Conservation (phyloP, 495 filamentous ascomycete genomes). For the Daldinia loculata region DNA sequence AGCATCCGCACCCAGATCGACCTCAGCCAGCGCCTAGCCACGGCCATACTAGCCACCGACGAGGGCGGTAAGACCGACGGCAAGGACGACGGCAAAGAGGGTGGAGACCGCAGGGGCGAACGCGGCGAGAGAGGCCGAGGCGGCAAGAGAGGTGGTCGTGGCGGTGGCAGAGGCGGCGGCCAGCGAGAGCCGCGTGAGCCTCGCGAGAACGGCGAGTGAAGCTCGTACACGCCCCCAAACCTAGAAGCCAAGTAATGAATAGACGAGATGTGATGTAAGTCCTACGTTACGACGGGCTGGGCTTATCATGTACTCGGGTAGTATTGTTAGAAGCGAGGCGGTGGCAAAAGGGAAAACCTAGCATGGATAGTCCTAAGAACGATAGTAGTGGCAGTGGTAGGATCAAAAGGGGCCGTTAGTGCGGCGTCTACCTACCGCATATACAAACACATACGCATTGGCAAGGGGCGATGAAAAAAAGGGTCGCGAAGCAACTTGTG, state of each 20-base stretch:
- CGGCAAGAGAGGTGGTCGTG: constrained; percentile 32
- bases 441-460: not conserved
- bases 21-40: constrained; percentile 91
- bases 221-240: not conserved
- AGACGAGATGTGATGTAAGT: not conserved
- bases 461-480: constrained; percentile 5
- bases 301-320: not conserved
- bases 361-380: not conserved
- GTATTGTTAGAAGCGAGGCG: not conserved
- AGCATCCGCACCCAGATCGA: constrained; percentile 99
- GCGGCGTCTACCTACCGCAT: not conserved
- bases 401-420: not conserved
- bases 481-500: constrained; percentile 1
- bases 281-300: not conserved
- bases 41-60: constrained; percentile 75
- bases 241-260: not conserved
- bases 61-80: constrained; percentile 47
- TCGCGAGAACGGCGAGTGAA: constrained; percentile 16
- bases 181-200: constrained; percentile 29
- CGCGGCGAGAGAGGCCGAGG: constrained; percentile 35
- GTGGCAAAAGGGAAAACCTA: not conserved
- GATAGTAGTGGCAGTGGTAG: not conserved
- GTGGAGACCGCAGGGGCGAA: constrained; percentile 38
- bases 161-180: constrained; percentile 50
- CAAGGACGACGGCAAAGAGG: constrained; percentile 57